Evolutionary conservation across 257 asterid species (phyloP).

Genomic region (Solanum arcanum): DNA sequence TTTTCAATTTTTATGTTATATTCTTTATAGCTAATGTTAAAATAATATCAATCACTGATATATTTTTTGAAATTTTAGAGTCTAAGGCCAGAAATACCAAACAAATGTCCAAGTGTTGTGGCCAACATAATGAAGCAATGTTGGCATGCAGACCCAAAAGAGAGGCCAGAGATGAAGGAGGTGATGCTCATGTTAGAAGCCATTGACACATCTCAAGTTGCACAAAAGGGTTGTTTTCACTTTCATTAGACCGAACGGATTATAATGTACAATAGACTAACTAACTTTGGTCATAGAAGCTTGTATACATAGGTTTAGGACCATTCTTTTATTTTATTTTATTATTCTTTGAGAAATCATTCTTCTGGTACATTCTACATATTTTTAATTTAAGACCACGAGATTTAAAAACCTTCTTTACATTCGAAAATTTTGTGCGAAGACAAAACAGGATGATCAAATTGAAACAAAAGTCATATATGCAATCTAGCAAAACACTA

Average conservation of each 20-base stretch:
- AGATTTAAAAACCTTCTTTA: no score
- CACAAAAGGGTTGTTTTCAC: not conserved
- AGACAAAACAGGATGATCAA: no score
- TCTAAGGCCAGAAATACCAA: conserved; percentile 1
- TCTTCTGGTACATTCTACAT: not conserved
- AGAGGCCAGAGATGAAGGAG: conserved; percentile 15
- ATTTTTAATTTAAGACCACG: no score
- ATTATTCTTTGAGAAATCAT: not conserved
- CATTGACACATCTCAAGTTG: not conserved
- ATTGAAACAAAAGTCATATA: no score
- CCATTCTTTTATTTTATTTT: not conserved
- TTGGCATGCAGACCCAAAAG: conserved; percentile 6
- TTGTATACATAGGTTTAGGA: not conserved
- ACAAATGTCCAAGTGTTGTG: not conserved
- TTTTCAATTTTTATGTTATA: not conserved
- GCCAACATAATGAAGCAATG: conserved; percentile 13
- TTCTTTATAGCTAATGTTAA: not conserved
- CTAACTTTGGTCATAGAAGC: not conserved
- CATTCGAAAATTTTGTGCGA: not conserved
- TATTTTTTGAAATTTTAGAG: not conserved
- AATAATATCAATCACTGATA: not conserved
- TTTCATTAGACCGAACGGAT: not conserved
- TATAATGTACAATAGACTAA: not conserved
- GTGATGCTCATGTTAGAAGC: conserved; percentile 8
- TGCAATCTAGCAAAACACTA: no score